Evolutionary conservation across 2,329 filamentous ascomycete species (phyloP).

Genomic region (Raffaelea albimanens): DNA sequence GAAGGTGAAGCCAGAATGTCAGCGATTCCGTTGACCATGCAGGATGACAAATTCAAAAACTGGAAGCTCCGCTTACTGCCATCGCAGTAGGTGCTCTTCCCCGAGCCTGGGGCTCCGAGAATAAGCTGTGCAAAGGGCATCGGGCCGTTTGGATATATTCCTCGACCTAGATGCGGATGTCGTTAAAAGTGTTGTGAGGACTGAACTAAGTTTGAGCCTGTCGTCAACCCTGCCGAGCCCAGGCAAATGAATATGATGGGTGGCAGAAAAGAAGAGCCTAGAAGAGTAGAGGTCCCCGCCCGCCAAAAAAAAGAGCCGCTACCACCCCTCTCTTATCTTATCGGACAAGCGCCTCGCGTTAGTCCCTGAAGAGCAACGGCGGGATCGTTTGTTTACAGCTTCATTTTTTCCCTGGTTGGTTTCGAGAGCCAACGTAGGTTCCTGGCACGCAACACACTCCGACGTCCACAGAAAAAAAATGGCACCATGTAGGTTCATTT

Average conservation of each 20-base stretch:
- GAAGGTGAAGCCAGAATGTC: no score
- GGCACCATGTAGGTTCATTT: conserved; percentile 10
- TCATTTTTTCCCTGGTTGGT: not conserved
- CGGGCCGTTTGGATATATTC: no score
- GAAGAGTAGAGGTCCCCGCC: no score
- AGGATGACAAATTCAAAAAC: not conserved
- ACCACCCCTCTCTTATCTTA: conserved; percentile 13
- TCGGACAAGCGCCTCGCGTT: conserved; percentile 8
- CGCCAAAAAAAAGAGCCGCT: not conserved
- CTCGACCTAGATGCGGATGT: no score
- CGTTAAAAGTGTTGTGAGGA: no score
- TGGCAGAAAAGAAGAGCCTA: no score
- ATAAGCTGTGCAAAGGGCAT: conserved; percentile 69
- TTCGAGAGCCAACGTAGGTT: not conserved
- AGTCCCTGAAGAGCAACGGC: not conserved
- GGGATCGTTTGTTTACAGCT: conserved; percentile 10
- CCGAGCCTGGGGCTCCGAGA: conserved; percentile 86
- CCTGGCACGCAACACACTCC: not conserved
- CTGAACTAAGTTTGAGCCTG: no score
- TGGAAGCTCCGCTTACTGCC: conserved; percentile 50
- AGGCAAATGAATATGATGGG: no score
- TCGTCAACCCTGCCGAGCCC: no score
- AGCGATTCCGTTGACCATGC: no score
- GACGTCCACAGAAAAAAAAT: conserved; percentile 1
- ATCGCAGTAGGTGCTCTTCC: conserved; percentile 97